A percentile compares a stretch with the other conserved stretches of the same genome.
These are phyloP conservation scores for Psidium guajava DNA, from an alignment of 345 rosid species.

Conservation along the genomic window DNA sequence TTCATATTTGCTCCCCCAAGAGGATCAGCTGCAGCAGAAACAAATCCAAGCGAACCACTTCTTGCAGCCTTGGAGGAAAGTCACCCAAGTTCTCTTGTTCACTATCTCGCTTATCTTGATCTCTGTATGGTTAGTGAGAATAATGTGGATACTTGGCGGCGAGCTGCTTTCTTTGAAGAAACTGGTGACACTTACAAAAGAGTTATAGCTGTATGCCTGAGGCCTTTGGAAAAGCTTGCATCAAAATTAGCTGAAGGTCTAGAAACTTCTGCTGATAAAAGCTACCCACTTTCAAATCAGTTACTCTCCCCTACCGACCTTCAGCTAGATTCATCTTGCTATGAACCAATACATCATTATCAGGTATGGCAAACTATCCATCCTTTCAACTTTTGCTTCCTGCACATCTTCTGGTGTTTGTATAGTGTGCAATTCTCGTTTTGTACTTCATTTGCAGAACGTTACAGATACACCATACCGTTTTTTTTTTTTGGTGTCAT, in stretches of 20 bases:
- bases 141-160: slow-evolving; percentile 87
- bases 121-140: slow-evolving; percentile 90
- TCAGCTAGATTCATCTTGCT: slow-evolving; percentile 34
- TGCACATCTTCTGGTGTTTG: neutral
- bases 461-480: neutral
- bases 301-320: slow-evolving; percentile 27
- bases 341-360: slow-evolving; percentile 46
- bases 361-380: slow-evolving; percentile 37
- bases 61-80: slow-evolving; percentile 80
- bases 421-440: neutral
- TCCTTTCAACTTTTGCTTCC: neutral
- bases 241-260: slow-evolving; percentile 43
- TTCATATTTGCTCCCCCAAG: slow-evolving; percentile 73
- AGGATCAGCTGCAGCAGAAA: slow-evolving; percentile 98
- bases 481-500: neutral
- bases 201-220: slow-evolving; percentile 62
- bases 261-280: slow-evolving; percentile 43
- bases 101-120: slow-evolving; percentile 86
- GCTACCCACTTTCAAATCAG: slow-evolving; percentile 30
- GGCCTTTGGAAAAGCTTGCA: slow-evolving; percentile 74
- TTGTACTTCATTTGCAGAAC: neutral
- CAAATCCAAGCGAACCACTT: slow-evolving; percentile 90
- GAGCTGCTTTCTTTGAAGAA: slow-evolving; percentile 96
- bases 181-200: slow-evolving; percentile 83
- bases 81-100: slow-evolving; percentile 54